Evolutionary conservation across 176 grass and related monocot genomes (phyloP), one percentile per base, ranked within the genome.

Genomic region (Dactylis glomerata): DNA sequence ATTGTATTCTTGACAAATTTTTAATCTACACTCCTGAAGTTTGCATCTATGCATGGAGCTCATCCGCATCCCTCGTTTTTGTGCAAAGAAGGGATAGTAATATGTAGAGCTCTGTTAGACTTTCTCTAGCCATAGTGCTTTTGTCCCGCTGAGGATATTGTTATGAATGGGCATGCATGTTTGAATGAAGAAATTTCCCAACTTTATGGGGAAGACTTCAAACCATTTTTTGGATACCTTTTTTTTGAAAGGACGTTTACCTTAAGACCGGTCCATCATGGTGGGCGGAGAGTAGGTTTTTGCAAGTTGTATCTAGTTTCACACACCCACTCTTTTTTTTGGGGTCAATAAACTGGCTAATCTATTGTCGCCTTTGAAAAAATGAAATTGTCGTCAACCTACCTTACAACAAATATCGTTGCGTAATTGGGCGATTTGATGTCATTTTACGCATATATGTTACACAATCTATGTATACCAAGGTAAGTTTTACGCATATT

Each of bases 11-110:
- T 40, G 8, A 40, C 37, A 40, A 40, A 40, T 40, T 40, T 40
- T 40, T 5, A 40, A 37, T 32, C 64, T 68, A 68, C 32, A 83
- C 40, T 73, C 20, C 13, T 74, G 30, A 78, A 78, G 64, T 83
- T 61, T 33, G n/a, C 19, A 32, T 5, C 15, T 49, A 7, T 45
- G 38, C 22, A 67, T 78, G 74, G 67, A 83, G 56, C 79, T 78
- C 76, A 15, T 6, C 38, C 9, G 37, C 27, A 9, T 42, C 55
- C 33, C 61, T 50, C 36, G 12, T 51, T n/a, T 72, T 65, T 50
- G 11, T 54, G 57, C n/a, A 33, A 44, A 44, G 19, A 63, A 54
- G 14, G 45, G 68, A 34, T 42, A 41, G 5, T 52, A 20, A 73
- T 73, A 71, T 15, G 2, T 0, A 74, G 81, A 72, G 64, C 63